Percentiles rank a stretch among this genome's conserved stretches.
phyloP scores from a whole-genome alignment of 2,329 filamentous ascomycete species.

The Truncatella angustata region DNA sequence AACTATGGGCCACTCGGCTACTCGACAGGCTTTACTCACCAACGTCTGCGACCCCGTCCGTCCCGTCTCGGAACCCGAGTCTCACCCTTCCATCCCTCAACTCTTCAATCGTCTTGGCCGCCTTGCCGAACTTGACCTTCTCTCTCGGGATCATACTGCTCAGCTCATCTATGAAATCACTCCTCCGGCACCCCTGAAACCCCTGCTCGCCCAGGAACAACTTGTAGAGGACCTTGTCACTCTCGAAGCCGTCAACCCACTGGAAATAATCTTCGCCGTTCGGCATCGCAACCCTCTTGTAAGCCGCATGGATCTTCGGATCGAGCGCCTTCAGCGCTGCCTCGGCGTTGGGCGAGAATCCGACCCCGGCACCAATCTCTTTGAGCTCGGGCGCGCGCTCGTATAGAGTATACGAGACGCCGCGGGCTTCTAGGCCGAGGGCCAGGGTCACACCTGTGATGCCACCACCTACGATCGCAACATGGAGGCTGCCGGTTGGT shows the following conservation, averaged over 20 bases:
- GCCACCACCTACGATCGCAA: conserved; percentile 51
- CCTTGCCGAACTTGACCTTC: conserved; percentile 31
- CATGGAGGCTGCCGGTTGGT: conserved; percentile 15
- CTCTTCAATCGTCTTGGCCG: conserved; percentile 28
- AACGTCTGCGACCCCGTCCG: conserved; percentile 27
- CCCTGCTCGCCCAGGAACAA: conserved; percentile 37
- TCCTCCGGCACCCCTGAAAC: conserved; percentile 40
- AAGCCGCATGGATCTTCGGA: conserved; percentile 35
- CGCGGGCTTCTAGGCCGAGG: conserved; percentile 42
- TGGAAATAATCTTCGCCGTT: conserved; percentile 42
- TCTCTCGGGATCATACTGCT: conserved; percentile 26
- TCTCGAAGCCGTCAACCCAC: conserved; percentile 36
- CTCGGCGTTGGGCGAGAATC: conserved; percentile 50
- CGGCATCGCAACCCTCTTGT: conserved; percentile 29
- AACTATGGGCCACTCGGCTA: too few relatives aligned
- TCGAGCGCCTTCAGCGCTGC: conserved; percentile 40
- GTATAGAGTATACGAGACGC: conserved; percentile 42
- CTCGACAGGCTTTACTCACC: conserved; percentile 25
- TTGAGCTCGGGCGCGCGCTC: conserved; percentile 41
- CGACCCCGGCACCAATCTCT: conserved; percentile 51
- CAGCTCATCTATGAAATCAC: conserved; percentile 39
- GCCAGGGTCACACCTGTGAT: conserved; percentile 50
- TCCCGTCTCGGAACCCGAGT: conserved; percentile 32
- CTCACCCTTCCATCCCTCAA: conserved; percentile 19
- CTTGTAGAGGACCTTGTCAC: conserved; percentile 29